These are phyloP conservation scores for Globisporangium okanoganense DNA, from an alignment of 352 stramenopile species.

Conservation along the genomic window DNA sequence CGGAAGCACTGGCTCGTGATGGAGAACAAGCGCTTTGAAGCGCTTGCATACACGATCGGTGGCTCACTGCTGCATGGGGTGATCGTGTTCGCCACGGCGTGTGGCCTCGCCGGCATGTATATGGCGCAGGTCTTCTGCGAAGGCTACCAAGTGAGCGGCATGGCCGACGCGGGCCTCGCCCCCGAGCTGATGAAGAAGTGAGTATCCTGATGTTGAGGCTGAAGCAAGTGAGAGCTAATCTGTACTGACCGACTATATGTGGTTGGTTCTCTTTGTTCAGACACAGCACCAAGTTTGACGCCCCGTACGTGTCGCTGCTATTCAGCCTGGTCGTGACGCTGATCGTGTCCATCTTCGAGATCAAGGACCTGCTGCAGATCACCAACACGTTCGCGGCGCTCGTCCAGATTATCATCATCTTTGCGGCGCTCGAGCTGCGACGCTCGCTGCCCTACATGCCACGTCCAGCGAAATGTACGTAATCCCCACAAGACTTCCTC, in stretches of 20 bases:
- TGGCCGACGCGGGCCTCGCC: conserved; percentile 69
- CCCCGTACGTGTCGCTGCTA: conserved; percentile 25
- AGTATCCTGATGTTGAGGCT: not conserved
- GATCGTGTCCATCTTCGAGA: conserved; percentile 24
- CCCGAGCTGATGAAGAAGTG: conserved; percentile 48
- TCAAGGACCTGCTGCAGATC: conserved; percentile 55
- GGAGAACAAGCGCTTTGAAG: conserved; percentile 74
- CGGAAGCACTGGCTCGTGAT: conserved; percentile 50
- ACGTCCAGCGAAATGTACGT: conserved; percentile 32
- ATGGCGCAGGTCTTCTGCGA: conserved; percentile 85
- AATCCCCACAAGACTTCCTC: no score
- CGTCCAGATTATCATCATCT: conserved; percentile 74
- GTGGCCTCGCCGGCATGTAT: conserved; percentile 83
- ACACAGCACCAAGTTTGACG: conserved; percentile 18
- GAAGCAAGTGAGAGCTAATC: not conserved
- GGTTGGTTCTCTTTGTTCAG: conserved; percentile 21
- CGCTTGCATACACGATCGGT: conserved; percentile 62
- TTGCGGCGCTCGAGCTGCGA: conserved; percentile 82
- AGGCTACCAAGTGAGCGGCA: conserved; percentile 65
- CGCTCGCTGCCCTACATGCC: conserved; percentile 50
- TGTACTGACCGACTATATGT: not conserved
- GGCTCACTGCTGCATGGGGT: conserved; percentile 72
- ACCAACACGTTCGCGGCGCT: conserved; percentile 82
- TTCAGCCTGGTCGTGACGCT: conserved; percentile 25
- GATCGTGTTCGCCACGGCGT: conserved; percentile 67